Evolutionary conservation across 2,329 filamentous ascomycete genomes (phyloP).

Genomic region (Alternaria arbusti): DNA sequence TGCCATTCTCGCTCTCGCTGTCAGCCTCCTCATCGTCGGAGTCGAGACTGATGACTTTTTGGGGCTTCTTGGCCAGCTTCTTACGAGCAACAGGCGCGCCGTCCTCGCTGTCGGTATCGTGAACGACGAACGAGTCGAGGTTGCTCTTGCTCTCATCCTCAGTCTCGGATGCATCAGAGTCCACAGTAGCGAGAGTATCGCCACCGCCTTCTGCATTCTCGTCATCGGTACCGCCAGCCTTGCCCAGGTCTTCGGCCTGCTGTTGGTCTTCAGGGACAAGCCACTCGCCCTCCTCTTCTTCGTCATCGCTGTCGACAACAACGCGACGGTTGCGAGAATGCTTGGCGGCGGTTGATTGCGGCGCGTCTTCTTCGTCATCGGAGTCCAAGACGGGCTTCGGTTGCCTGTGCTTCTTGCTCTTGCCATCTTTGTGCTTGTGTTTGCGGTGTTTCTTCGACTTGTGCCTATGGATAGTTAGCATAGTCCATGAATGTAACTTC

Average conservation of each 20-base stretch:
- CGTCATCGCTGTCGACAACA: conserved; percentile 71
- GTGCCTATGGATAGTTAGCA: conserved; percentile 45
- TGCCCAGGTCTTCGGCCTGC: conserved; percentile 67
- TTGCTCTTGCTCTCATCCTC: conserved; percentile 55
- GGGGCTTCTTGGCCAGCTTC: conserved; percentile 42
- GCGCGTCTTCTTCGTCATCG: conserved; percentile 37
- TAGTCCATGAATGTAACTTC: too few relatives aligned
- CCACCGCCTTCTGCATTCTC: conserved; percentile 88
- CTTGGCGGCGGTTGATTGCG: conserved; percentile 17
- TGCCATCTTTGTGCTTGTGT: conserved; percentile 38
- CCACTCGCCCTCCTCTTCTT: conserved; percentile 78
- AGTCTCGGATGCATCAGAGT: conserved; percentile 70
- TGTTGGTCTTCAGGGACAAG: conserved; percentile 74
- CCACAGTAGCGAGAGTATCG: conserved; percentile 75
- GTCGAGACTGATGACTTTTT: conserved; percentile 63
- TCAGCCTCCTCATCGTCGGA: conserved; percentile 49
- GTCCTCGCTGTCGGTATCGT: conserved; percentile 49
- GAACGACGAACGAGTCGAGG: conserved; percentile 45
- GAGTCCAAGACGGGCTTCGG: conserved; percentile 33
- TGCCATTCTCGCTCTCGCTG: conserved; percentile 50
- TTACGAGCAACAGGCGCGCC: conserved; percentile 40
- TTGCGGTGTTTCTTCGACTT: conserved; percentile 56
- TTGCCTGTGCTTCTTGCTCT: conserved; percentile 39
- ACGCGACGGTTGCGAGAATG: conserved; percentile 47
- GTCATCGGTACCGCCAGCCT: conserved; percentile 83